Evolutionary conservation across 139 green algal genomes (phyloP).

Genomic region (Asterochloris erici): DNA sequence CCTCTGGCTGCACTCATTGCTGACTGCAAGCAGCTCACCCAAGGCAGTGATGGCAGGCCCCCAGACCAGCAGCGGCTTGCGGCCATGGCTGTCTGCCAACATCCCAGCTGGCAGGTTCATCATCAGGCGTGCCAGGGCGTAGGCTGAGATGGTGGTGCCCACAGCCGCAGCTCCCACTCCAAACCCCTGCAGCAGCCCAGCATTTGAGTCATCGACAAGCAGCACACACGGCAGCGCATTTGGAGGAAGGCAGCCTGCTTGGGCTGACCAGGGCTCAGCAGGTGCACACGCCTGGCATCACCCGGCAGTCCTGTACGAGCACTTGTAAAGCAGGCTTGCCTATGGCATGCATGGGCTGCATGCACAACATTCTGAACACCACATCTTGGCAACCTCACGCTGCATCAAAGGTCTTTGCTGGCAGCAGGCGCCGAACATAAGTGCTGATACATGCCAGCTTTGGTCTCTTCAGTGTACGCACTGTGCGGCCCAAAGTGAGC

Average conservation of each 20-base stretch:
- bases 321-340: not conserved
- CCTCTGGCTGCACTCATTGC: not conserved
- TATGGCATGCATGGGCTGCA: no score
- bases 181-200: conserved; percentile 24
- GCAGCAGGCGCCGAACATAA: no score
- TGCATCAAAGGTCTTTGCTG: no score
- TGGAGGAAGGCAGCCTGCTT: not conserved
- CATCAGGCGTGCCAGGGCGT: conserved; percentile 29
- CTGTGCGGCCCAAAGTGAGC: not conserved
- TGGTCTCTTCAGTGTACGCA: not conserved
- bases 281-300: not conserved
- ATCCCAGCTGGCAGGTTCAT: conserved; percentile 34
- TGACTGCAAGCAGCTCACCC: not conserved
- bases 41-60: conserved; percentile 33
- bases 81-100: conserved; percentile 28
- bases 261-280: not conserved
- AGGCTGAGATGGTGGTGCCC: conserved; percentile 30
- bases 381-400: no score
- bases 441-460: not conserved
- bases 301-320: not conserved
- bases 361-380: no score
- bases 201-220: no score
- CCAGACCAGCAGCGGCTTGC: conserved; percentile 34
- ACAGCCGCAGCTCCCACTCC: conserved; percentile 29
- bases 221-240: not conserved